A percentile compares a stretch with the other conserved stretches of the same genome.
phyloP scores from a whole-genome alignment of 768 basidiomycete species.

The Mycena amicta region DNA sequence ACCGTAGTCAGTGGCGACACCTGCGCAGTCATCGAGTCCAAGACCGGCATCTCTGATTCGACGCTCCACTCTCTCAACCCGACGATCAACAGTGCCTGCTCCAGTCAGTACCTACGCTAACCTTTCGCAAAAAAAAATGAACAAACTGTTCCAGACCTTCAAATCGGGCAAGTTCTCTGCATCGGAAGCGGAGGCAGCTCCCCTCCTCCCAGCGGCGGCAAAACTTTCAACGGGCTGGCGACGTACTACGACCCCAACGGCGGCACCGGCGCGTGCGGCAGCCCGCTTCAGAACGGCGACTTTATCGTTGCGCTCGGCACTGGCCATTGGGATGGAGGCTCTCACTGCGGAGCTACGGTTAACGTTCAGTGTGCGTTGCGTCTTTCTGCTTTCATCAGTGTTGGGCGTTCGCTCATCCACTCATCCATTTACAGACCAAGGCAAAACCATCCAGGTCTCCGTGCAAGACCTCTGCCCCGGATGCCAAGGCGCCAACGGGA shows the following conservation, averaged over 20 bases:
- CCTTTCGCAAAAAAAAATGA: no score
- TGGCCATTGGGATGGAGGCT: slow-evolving; percentile 10
- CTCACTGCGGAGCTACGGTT: slow-evolving; percentile 12
- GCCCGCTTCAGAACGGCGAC: slow-evolving; percentile 6
- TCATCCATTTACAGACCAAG: slow-evolving; percentile 12
- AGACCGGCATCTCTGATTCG: background rate
- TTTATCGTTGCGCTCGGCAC: slow-evolving; percentile 11
- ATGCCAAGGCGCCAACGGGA: slow-evolving; percentile 13
- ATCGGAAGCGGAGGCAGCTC: background rate
- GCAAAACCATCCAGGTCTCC: slow-evolving; percentile 3
- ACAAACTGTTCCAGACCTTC: slow-evolving; percentile 12
- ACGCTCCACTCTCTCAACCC: background rate
- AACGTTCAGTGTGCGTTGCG: slow-evolving; percentile 10
- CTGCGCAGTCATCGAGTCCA: background rate
- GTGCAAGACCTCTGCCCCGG: slow-evolving; percentile 13
- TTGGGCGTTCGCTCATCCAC: no score
- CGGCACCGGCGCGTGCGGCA: slow-evolving; percentile 10
- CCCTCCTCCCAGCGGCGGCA: background rate
- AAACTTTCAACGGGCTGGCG: slow-evolving; percentile 2
- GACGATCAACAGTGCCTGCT: background rate
- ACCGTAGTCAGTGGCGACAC: background rate
- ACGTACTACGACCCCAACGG: slow-evolving; percentile 11
- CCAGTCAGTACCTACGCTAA: background rate
- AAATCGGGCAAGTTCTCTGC: slow-evolving; percentile 13
- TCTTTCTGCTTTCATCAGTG: background rate